Base-by-base conservation (phyloP, 331 rosid species). In the Rosa hybrid region DNA sequence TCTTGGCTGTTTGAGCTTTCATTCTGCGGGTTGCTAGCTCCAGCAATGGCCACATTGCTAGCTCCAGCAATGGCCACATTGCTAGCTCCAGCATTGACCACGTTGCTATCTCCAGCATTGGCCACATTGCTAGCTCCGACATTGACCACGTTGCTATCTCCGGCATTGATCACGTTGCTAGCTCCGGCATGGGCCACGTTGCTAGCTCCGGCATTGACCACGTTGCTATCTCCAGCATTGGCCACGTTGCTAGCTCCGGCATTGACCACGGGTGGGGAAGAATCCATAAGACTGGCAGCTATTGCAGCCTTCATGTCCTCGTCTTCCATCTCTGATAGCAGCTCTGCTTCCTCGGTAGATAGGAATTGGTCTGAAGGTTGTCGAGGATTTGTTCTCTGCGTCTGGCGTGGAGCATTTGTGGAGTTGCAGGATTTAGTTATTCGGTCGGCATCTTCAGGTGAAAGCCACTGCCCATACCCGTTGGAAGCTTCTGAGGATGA, bases 391-490 rank as follows among this genome's bases (percentile, higher is more conserved):
- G 64, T 72, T 80, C 83, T 77, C 81, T 77, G 88, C 17, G 89
- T 77, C 81, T 78, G 88, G 16, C 87, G 87, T 8, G 94, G 90
- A 62, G 87, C 89, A 84, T 85, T 95, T 41, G 88, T 84, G 27
- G 90, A 78, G 90, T 89, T 90, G 88, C 97, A 89, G 68, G 99
- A 96, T 84, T 93, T 96, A 38, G 88, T 91, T 80, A 96, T 92
- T 82, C 98, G 88, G 80, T 93, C 98, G 10, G 99, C 99, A 76
- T 96, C 99, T 82, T 93, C 99, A 5, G 98, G 99, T 44, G 87
- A 88, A 68, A 93, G 89, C 99, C 99, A 96, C 83, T 93, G 99
- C 25, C 99, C 99, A 6, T 90, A 96, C 67, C 96, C 99, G 49
- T 96, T 91, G 42, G 95, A 96, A 77, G 95, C 88, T 85, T 96